A percentile compares a stretch with the other conserved stretches of the same genome.
Evolutionary conservation across 2,329 filamentous ascomycete species (phyloP).

Genomic region (Neofusicoccum laricinum): DNA sequence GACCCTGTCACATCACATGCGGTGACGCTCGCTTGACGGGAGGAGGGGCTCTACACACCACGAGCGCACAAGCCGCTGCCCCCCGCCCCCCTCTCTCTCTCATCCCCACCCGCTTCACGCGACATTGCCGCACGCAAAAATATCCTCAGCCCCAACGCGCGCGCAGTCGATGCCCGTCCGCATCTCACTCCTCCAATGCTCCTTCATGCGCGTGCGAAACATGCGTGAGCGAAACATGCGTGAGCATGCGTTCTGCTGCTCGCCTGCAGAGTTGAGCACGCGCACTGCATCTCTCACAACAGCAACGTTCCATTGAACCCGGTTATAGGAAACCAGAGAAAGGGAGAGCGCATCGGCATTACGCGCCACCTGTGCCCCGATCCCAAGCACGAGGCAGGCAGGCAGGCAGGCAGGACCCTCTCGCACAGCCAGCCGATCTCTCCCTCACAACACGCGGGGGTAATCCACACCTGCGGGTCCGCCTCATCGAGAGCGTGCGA

Average conservation of each 20-base stretch:
- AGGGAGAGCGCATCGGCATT: background rate
- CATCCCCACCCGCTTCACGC: background rate
- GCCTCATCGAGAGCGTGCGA: background rate
- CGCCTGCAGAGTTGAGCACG: background rate
- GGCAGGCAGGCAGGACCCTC: background rate
- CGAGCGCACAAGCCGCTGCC: no score
- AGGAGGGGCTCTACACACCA: background rate
- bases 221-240: slow-evolving; percentile 6
- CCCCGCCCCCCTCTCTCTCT: background rate
- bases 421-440: background rate
- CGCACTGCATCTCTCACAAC: background rate
- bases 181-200: background rate
- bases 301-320: no score
- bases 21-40: background rate
- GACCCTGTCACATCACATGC: background rate
- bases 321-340: background rate
- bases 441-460: background rate
- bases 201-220: slow-evolving; percentile 12
- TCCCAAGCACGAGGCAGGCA: background rate
- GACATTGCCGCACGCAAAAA: background rate
- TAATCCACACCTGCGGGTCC: background rate
- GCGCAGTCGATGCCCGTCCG: background rate
- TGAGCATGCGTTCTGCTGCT: background rate
- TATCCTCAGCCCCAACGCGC: background rate
- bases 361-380: background rate